These are phyloP conservation scores for Phytophthora fragariae DNA, from an alignment of 352 stramenopile species.

Conservation along the genomic window DNA sequence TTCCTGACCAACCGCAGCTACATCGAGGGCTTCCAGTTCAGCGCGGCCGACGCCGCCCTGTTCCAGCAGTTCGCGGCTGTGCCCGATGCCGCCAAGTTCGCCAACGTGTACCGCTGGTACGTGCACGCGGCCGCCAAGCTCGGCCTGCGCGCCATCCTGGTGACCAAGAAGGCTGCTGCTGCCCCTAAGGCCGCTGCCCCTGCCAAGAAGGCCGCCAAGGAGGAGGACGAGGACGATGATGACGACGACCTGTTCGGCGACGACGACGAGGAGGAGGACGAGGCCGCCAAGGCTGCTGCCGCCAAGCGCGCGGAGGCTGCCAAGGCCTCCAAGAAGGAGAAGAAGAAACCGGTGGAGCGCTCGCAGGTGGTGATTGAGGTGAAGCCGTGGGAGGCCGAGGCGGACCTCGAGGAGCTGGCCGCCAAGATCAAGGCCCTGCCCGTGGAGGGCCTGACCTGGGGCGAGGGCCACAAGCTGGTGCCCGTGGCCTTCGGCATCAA, in stretches of 20 bases:
- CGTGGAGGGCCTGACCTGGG: constrained; percentile 80
- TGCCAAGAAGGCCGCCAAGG: constrained; percentile 30
- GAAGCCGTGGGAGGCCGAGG: constrained; percentile 84
- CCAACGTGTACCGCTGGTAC: constrained; percentile 80
- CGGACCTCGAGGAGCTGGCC: constrained; percentile 75
- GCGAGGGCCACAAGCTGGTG: constrained; percentile 85
- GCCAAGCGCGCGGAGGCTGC: constrained; percentile 63
- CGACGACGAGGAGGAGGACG: constrained; percentile 74
- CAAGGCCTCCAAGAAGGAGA: constrained; percentile 69
- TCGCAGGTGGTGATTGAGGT: constrained; percentile 74
- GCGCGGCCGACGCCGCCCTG: constrained; percentile 62
- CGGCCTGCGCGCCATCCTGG: constrained; percentile 54
- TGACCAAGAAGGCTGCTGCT: constrained; percentile 33
- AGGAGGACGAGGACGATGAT: constrained; percentile 52
- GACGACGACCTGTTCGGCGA: constrained; percentile 71
- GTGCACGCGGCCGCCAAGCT: constrained; percentile 69
- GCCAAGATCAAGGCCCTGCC: constrained; percentile 79
- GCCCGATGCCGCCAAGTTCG: constrained; percentile 59
- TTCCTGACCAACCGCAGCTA: constrained; percentile 85
- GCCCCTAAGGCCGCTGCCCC: constrained; percentile 25
- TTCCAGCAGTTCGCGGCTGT: constrained; percentile 58
- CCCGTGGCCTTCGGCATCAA: constrained; percentile 89
- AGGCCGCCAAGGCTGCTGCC: constrained; percentile 53
- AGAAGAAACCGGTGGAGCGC: constrained; percentile 69
- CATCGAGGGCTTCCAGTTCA: constrained; percentile 82